phyloP scores from a whole-genome alignment of 2,329 filamentous ascomycete species.

The Colletotrichum magnum region DNA sequence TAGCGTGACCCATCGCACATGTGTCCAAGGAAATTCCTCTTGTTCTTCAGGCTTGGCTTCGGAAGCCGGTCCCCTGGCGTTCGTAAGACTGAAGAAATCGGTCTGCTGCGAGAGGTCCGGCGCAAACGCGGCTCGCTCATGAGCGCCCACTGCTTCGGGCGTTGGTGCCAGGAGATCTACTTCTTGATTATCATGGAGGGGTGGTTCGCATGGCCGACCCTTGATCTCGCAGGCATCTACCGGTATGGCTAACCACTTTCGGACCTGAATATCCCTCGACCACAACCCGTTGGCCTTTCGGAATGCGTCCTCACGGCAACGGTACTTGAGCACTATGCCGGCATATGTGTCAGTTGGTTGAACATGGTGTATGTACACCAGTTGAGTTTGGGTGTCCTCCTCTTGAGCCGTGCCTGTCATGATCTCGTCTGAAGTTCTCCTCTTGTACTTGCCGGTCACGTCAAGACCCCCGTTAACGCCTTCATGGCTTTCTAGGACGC shows the following conservation, averaged over 20 bases:
- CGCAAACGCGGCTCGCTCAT: constrained; percentile 41
- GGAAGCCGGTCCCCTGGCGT: constrained; percentile 8
- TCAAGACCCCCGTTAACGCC: constrained; percentile 72
- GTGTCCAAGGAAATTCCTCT: constrained; percentile 81
- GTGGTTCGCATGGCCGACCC: constrained; percentile 76
- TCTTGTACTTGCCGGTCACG: constrained; percentile 70
- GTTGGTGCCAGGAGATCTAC: constrained; percentile 68
- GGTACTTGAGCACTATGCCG: constrained; percentile 90
- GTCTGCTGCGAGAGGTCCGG: constrained; percentile 48
- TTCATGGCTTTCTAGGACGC: constrained; percentile 73
- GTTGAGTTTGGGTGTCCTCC: constrained; percentile 77
- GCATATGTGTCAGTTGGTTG: constrained; percentile 88
- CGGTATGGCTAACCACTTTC: constrained; percentile 85
- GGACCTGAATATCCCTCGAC: constrained; percentile 92
- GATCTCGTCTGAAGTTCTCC: constrained; percentile 78
- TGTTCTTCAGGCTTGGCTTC: constrained; percentile 55
- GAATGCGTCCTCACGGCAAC: constrained; percentile 86
- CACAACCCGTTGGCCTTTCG: constrained; percentile 93
- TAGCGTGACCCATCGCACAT: constrained; percentile 90
- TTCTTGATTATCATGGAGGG: constrained; percentile 57
- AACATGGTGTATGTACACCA: constrained; percentile 93
- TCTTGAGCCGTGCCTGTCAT: constrained; percentile 56
- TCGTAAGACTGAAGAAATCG: constrained; percentile 41
- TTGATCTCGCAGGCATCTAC: constrained; percentile 91
- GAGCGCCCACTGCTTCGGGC: constrained; percentile 50